Base-by-base conservation (phyloP, 2,329 filamentous ascomycete genomes). In the Colletotrichum incanum region DNA sequence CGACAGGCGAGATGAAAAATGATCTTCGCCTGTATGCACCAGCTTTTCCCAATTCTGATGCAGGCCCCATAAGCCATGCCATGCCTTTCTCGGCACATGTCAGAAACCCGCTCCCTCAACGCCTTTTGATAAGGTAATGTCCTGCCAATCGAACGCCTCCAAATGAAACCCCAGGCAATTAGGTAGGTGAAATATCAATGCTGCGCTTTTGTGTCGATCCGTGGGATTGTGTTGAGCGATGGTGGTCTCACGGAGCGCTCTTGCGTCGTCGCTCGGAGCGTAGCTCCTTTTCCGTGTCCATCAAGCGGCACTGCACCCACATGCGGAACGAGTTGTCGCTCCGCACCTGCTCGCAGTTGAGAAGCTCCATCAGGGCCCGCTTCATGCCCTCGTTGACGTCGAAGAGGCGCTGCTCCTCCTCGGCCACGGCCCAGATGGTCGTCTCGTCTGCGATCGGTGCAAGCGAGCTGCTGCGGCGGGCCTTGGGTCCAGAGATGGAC, bases 381-480 rank as follows among this genome's bases (percentile, higher is more conserved):
- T 91, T 91, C 82, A 91, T 89, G 75, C 86, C 85, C 79, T 90
- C 88, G 79, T 89, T 90, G 79, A 90, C 86, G 73, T 86, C 84
- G 62, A 83, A 88, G 14, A 90, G 83, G 72, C 85, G 87, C 74
- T 86, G 84, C 77, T 90, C 87, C 76, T 88, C 87, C 23, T 82
- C 81, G 0, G 84, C 86, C 74, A 90, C 85, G 76, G 87, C 85
- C 72, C 82, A 82, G 28, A 87, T 77, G 8, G 85, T 84, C 65
- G 84, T 81, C 76, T 86, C 86, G 76, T 88, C 86, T 28, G 83
- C 77, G 41, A 86, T 85, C 31, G 84, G 84, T 66, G 79, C 79
- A 9, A 81, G 73, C 26, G 75, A 76, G 61, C 71, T 74, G 64
- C 60, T 68, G 31, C 73, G 73, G 37, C 71, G 71, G 12, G 67